phyloP scores from a whole-genome alignment of 176 grass and related monocot genomes.

The Musa schizocarpa region DNA sequence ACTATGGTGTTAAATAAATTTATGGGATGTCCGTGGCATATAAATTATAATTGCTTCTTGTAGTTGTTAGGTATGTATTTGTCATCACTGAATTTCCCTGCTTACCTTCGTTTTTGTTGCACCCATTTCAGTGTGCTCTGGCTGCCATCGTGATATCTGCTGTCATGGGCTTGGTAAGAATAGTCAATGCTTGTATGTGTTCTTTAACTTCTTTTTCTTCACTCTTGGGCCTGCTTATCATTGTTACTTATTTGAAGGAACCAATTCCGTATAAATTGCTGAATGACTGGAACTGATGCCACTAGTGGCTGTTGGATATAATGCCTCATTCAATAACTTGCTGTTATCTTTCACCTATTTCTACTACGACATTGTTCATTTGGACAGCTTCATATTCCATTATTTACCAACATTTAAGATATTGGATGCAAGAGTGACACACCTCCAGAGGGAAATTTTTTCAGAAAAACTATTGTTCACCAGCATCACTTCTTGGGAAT shows the following conservation, averaged over 20 bases:
- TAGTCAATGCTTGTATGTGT: conserved; percentile 10
- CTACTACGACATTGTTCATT: too few species aligned
- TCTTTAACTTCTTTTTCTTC: not conserved
- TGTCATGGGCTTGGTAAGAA: conserved; percentile 81
- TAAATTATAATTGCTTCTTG: too few species aligned
- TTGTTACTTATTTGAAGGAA: not conserved
- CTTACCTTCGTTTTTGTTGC: conserved; percentile 16
- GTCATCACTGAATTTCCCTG: not conserved
- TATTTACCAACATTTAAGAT: too few species aligned
- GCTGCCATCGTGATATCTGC: conserved; percentile 98
- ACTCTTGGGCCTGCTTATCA: too few species aligned
- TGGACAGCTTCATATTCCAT: too few species aligned
- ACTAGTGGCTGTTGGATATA: not conserved
- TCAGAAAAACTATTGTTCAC: too few species aligned
- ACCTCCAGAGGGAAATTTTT: too few species aligned
- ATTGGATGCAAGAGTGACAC: too few species aligned
- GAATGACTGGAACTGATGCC: not conserved
- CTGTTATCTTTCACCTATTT: too few species aligned
- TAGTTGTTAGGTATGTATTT: not conserved
- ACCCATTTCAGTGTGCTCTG: conserved; percentile 61
- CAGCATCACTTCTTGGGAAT: too few species aligned
- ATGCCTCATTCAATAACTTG: not conserved
- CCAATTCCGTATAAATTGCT: not conserved
- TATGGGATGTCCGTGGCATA: too few species aligned
- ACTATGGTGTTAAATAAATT: too few species aligned